Base-by-base conservation (phyloP, 768 basidiomycete species). In the Boletus eberwhitei region DNA sequence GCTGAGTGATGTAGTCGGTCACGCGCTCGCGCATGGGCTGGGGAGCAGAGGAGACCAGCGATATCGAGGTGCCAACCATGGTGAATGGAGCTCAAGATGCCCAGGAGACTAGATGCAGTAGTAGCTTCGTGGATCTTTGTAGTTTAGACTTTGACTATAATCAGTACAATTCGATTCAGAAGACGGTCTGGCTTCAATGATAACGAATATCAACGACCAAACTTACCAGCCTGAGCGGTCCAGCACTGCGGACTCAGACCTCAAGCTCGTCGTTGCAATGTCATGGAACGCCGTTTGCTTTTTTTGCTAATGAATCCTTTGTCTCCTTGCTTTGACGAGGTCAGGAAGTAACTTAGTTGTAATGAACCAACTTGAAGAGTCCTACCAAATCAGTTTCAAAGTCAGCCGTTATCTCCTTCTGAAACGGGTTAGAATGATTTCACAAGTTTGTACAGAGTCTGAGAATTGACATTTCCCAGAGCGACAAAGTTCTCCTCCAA, bases 1-100 rank as follows among this genome's bases (percentile, higher is more conserved):
- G 36, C n/a, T 29, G 8, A n/a, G 50, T 24, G n/a, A 63, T 49
- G 39, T 54, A 59, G 32, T 49, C 51, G 2, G 41, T 17, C 54
- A 65, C 36, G 44, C 54, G 57, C 9, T 52, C 43, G 19, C 58
- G 60, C 64, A 65, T 55, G 3, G 50, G 45, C 22, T 39, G 22
- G 7, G 26, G 9, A 34, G n/a, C 9, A 31, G 41, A 55, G 13
- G 41, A 16, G 14, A 17, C 45, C 24, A 17, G 9, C 13, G 51
- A 21, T 19, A 38, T 40, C 41, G 13, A 47, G 22, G 26, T 1
- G 12, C 31, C 12, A 1, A 17, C 19, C 46, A 50, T 53, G 24
- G 26, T 31, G n/a, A 24, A 24, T 8, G 3, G 13, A n/a, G 14
- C 6, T 29, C 26, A 6, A 19, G 32, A n/a, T n/a, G 21, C 9